Base-by-base conservation (phyloP, 2,329 filamentous ascomycete species). In the Penicillium sp. region DNA sequence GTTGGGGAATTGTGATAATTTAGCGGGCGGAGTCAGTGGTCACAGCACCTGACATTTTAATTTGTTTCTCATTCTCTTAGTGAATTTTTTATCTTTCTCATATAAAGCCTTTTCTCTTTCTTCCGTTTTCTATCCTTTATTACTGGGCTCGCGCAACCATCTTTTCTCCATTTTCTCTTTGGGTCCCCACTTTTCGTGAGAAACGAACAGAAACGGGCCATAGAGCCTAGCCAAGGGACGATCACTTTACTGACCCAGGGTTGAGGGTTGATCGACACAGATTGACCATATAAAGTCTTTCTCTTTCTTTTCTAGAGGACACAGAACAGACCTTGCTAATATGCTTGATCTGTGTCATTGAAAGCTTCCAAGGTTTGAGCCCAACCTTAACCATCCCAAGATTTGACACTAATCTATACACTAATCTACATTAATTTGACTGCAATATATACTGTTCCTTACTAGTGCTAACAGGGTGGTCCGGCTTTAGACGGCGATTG, bases 31-130 rank as follows among this genome's bases (percentile, higher is more conserved):
- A 50, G 48, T 50, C 37, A 46, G 44, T 47, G 45, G 22, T 50
- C 39, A 31, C 39, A 52, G 39, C 52, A 54, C 54, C 54, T 56
- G 54, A 56, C 54, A 47, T 50, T 42, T 49, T 49, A 24, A 13
- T 19, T 31, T 47, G n/a, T 19, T n/a, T 42, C 39, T 42, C 21
- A 24, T 27, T 42, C 19, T 31, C 19, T 42, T 22, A 6, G 16
- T 49, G 16, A 39, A n/a, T 29, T 47, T 29, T 13, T 4, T 31
- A 0, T 27, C 26, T 22, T 27, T n/a, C 22, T 26, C 4, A 33
- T 33, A 16, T 16, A 33, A 33, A 33, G 31, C 14, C 22, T 42
- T 50, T 37, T 27, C 22, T 39, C 8, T 39, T 47, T 46, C 49
- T 52, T 47, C 29, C 26, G n/a, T 39, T 35, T 31, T 31, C n/a